phyloP scores from a whole-genome alignment of 768 basidiomycete species.

The Chalciporus piperatus region DNA sequence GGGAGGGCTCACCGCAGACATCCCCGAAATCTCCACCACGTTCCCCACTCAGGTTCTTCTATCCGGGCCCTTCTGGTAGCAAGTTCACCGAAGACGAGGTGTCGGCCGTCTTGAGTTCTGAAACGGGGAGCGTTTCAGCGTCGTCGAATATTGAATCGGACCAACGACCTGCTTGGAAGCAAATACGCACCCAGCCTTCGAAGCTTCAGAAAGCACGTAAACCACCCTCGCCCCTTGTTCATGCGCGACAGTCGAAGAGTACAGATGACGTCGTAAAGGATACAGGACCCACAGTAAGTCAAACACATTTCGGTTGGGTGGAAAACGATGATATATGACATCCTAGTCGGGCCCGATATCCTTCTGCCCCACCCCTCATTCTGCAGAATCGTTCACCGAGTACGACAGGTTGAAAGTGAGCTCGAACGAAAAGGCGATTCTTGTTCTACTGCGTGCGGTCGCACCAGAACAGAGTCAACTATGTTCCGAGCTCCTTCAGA shows the following conservation, averaged over 20 bases:
- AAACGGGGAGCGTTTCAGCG: conserved; percentile 20
- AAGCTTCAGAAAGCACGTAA: conserved; percentile 22
- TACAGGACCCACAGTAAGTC: conserved; percentile 18
- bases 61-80: conserved; percentile 25
- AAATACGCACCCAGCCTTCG: conserved; percentile 2
- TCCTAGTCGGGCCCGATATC: conserved; percentile 20
- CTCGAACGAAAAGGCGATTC: conserved; percentile 17
- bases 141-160: conserved; percentile 5
- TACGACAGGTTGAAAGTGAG: conserved; percentile 26
- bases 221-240: background rate
- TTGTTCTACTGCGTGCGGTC: conserved; percentile 20
- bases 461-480: conserved; percentile 19
- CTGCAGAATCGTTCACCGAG: conserved; percentile 30
- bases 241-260: background rate
- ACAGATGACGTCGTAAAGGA: background rate
- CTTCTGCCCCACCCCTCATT: conserved; percentile 20
- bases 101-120: conserved; percentile 27
- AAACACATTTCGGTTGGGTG: background rate
- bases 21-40: conserved; percentile 14
- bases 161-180: conserved; percentile 2
- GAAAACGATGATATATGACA: conserved; percentile 6
- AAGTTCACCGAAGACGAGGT: conserved; percentile 26
- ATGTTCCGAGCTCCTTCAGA: conserved; percentile 28
- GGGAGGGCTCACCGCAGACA: conserved; percentile 5
- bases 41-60: conserved; percentile 13